phyloP scores from a whole-genome alignment of 768 basidiomycete genomes.

The Collybia sordida region DNA sequence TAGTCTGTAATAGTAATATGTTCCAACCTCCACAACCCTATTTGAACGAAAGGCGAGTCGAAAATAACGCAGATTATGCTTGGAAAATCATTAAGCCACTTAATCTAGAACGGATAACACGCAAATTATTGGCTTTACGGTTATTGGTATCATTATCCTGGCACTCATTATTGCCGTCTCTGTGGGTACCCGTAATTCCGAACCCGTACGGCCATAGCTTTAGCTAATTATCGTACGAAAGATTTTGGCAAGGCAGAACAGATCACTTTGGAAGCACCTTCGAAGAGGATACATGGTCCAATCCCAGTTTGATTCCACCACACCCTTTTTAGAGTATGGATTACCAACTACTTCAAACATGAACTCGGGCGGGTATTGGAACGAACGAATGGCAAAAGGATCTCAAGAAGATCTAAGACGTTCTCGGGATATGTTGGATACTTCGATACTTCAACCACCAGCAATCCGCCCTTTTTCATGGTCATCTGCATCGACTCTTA shows the following conservation, averaged over 20 bases:
- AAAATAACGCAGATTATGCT: too few relatives aligned
- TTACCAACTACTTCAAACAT: not conserved
- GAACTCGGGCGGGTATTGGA: not conserved
- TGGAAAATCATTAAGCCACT: not conserved
- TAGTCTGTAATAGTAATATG: too few relatives aligned
- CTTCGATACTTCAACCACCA: not conserved
- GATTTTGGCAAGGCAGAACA: conserved; percentile 21
- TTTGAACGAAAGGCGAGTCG: too few relatives aligned
- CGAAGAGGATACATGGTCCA: conserved; percentile 26
- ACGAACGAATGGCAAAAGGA: not conserved
- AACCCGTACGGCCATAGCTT: too few relatives aligned
- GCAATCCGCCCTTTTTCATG: conserved; percentile 9
- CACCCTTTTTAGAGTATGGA: conserved; percentile 1
- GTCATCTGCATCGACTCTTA: conserved; percentile 21
- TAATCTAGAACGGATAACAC: not conserved
- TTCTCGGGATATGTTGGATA: too few relatives aligned
- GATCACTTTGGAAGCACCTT: conserved; percentile 21
- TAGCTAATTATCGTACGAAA: conserved; percentile 4
- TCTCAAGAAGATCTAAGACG: too few relatives aligned
- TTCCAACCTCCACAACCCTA: too few relatives aligned
- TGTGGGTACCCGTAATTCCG: conserved; percentile 11
- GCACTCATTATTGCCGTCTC: conserved; percentile 12
- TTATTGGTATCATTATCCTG: conserved; percentile 11
- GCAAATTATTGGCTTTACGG: conserved; percentile 10
- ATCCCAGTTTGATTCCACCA: conserved; percentile 21